Base-by-base conservation (phyloP, 352 stramenopile genomes). In the Phytopythium sindhum region DNA sequence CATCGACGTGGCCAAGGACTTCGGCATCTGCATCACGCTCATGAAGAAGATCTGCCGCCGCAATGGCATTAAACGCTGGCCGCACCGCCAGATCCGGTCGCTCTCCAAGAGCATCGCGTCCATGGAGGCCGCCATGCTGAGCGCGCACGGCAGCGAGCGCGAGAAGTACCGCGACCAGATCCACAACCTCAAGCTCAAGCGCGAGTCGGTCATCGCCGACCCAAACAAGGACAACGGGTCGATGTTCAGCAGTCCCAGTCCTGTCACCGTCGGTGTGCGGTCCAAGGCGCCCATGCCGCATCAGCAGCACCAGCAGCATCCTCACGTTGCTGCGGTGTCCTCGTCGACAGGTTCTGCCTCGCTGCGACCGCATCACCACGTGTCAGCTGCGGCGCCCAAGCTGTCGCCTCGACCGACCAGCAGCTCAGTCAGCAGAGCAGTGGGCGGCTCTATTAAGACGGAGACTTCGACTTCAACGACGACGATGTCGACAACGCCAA, bases 1-100 rank as follows among this genome's bases (percentile, higher is more conserved):
- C 68, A 91, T 94, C 50, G 87, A 96, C 53, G 87, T 96, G n/a
- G 87, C 87, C 26, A 92, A 93, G 70, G 81, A 93, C 61, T 96
- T 96, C 80, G 87, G 87, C 31, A 93, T 96, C 50, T 96, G 87
- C 66, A 96, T 96, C 69, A 96, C 87, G 63, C 77, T 96, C 45
- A 96, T 96, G 87, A 90, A 90, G 70, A 88, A 89, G 57, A 89
- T 89, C 29, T 90, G 81, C 47, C 79, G 81, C 0, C 77, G 78
- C 14, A 81, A 68, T 59, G 81, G 78, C 45, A 86, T 90, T 61
- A 86, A 86, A 61, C 72, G 81, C 19, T 88, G 81, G 78, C 81
- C 81, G 29, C 81, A 90, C 55, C 76, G 81, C 24, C 81, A 90
- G 59, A 86, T 90, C 54, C 76, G 78, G 17, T 93, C 84, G 64